These are phyloP conservation scores for Ceratocystis huliohia DNA, from an alignment of 2,329 filamentous ascomycete genomes.

Conservation along the genomic window DNA sequence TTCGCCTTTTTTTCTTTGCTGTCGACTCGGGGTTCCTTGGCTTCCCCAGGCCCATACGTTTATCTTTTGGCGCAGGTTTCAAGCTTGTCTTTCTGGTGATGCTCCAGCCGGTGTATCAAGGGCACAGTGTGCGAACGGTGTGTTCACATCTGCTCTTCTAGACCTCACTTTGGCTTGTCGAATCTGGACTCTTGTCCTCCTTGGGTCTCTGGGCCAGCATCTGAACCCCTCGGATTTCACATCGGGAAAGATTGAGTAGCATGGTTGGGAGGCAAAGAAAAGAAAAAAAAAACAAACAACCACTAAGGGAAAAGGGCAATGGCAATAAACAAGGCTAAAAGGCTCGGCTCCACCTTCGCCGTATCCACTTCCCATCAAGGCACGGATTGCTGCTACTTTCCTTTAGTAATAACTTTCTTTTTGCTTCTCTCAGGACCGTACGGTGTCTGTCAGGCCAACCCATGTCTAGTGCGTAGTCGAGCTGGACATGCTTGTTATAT, in stretches of 20 bases:
- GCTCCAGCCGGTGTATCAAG: no score
- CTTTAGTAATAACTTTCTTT: neutral
- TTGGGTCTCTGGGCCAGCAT: no score
- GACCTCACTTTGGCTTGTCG: no score
- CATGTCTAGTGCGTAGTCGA: neutral
- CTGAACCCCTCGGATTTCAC: neutral
- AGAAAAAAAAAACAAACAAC: neutral
- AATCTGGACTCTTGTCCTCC: no score
- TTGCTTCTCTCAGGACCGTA: neutral
- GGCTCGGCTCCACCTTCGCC: neutral
- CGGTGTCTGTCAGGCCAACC: neutral
- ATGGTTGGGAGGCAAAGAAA: neutral
- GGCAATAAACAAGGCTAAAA: neutral
- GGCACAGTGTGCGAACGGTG: no score
- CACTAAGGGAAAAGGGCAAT: neutral
- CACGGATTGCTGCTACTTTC: neutral
- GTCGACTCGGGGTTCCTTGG: no score
- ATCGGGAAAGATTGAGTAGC: neutral
- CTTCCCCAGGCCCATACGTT: no score
- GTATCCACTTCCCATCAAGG: neutral
- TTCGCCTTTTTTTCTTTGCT: neutral
- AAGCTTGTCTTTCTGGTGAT: no score
- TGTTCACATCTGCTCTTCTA: no score
- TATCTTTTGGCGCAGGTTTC: no score
- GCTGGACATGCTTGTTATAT: neutral